Base-by-base conservation (phyloP, 2,329 filamentous ascomycete genomes). In the Penicillium sp. region DNA sequence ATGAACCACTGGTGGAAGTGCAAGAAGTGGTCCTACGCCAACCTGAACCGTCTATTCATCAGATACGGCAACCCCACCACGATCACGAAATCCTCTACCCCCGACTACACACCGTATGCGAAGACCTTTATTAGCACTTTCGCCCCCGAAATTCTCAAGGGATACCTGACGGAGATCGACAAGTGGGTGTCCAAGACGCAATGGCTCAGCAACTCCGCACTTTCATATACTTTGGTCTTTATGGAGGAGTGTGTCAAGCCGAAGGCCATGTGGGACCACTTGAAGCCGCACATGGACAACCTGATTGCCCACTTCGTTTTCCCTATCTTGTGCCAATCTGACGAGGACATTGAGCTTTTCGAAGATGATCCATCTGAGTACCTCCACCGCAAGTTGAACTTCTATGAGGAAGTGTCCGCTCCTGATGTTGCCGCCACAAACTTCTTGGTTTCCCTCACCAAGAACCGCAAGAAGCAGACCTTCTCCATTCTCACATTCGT, bases 11-110 rank as follows among this genome's bases (percentile, higher is more conserved):
- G 94, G 93, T 99, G 93, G 93, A 99, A 97, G 81, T 90, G 92
- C 62, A 97, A 97, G 87, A 99, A 99, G 78, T 97, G 94, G 94
- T 90, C 93, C 15, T 99, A 97, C 76, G 96, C 94, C 70, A 97
- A 97, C 76, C 78, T 99, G 67, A 99, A 99, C 79, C 86, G 94
- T 61, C 84, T 99, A 19, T 99, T 94, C 71, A 92, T 97, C 66
- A 94, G 92, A 76, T 96, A 99, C 70, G 94, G 94, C 59, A 97
- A 96, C 78, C 90, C 90, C 11, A 81, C 86, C 47, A 86, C 85
- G 38, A 81, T 96, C 58, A 85, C 87, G 59, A 88, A 89, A 70
- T 82, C 82, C 63, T 92, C 91, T 71, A 85, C 82, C 55, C 86
- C 91, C 60, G 90, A 92, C 62, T 89, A 92, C 62, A 82, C 87